Base-by-base conservation (phyloP, 1,284 basidiomycete species). In the Pulchroboletus neoregius region DNA sequence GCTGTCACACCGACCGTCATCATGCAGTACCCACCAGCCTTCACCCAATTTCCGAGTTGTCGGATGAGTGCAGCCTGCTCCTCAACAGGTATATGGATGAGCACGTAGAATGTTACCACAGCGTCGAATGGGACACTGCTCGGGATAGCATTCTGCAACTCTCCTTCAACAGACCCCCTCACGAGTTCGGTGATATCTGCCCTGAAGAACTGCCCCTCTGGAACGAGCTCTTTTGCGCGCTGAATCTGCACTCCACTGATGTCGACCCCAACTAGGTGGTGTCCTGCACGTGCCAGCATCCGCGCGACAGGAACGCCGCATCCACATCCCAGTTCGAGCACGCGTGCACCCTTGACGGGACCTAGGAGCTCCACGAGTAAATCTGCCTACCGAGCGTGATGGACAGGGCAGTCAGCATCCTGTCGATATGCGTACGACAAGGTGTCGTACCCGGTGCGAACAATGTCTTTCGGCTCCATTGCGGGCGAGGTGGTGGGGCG, bases 21-120 rank as follows among this genome's bases (percentile, higher is more conserved):
- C 44, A 39, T 59, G 31, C 46, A 43, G 24, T 41, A 39, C 27
- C 50, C 41, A 15, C 39, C 45, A 34, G 35, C n/a, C 35, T 40
- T 46, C 20, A 27, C 34, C 22, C 61, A 58, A 62, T 60, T 50
- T 58, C 51, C 55, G 48, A 49, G 32, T 23, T 45, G 34, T 7
- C 12, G 36, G 30, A 58, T 39, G 22, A 51, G 37, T 27, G 39
- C 42, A 33, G 10, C 37, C 32, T 31, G 44, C 30, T 45, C 51
- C 20, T 47, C 39, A 37, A 58, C 18, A 28, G 44, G 43, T 28
- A 53, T 42, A n/a, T 46, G 43, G 31, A 48, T 38, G 2, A 42
- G 23, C 39, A 50, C 30, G 20, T 43, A 49, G 36, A 48, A 31
- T 36, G 30, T 38, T 7, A 49, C 38, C n/a, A 48, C 37, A 26